These are phyloP conservation scores for Rubia peregrina DNA, from an alignment of 305 asterid species.

Conservation along the genomic window DNA sequence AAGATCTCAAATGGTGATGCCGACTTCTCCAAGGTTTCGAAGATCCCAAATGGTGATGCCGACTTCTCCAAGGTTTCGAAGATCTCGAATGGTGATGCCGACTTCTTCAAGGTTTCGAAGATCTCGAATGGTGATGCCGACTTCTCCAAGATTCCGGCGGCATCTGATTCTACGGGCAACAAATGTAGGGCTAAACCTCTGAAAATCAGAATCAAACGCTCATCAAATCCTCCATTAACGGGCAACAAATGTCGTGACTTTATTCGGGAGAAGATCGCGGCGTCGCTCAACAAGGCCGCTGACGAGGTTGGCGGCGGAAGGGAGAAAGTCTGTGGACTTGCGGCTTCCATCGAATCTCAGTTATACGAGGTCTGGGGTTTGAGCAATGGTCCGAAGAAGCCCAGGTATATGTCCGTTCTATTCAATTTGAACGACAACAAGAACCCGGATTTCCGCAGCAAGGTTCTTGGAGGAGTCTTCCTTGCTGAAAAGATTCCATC, in stretches of 20 bases:
- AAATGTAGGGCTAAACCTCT: not conserved
- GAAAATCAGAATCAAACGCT: not conserved
- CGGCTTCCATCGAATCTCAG: not conserved
- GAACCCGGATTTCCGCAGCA: not conserved
- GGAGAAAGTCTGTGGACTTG: not conserved
- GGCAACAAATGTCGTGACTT: not conserved
- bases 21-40: too few species aligned
- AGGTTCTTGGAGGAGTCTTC: not conserved
- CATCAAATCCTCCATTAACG: not conserved
- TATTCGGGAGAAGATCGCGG: not conserved
- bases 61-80: too few species aligned
- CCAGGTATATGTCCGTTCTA: not conserved
- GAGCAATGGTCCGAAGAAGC: not conserved
- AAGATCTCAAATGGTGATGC: too few species aligned
- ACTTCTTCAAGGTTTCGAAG: too few species aligned
- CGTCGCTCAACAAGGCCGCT: not conserved
- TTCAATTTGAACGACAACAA: not conserved
- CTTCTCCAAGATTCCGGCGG: too few species aligned
- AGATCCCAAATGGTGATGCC: too few species aligned
- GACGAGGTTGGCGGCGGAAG: not conserved
- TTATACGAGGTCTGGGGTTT: not conserved
- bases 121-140: too few species aligned
- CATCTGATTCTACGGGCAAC: too few species aligned
- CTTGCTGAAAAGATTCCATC: not conserved
- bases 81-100: too few species aligned